Base-by-base conservation (phyloP, 164 flowering plant genomes). In the Vitis labrusca region DNA sequence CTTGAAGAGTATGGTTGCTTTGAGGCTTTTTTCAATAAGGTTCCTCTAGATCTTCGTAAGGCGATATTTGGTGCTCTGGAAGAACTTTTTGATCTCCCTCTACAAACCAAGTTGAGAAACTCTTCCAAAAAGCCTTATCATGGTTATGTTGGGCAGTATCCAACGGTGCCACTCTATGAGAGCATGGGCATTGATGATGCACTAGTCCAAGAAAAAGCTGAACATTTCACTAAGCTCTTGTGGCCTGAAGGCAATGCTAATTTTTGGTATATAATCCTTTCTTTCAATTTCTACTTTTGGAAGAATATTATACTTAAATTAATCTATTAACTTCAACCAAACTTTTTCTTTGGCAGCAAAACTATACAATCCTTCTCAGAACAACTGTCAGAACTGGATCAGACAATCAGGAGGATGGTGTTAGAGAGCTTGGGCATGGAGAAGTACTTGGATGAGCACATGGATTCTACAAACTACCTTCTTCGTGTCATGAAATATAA, bases 201-300 rank as follows among this genome's bases (percentile, higher is more conserved):
- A 0, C 64, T 69, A 3, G 50, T 69, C 50, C 8, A 7, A 6
- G 76, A 73, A 23, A 55, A 67, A 17, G 67, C 76, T 9, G 60
- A 77, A 29, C 53, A 11, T 55, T 65, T 84, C 52, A 64, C 78
- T 1, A 64, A 56, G 7, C 56, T 52, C 66, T 29, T 85, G 32
- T 89, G 94, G 91, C 86, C 90, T 7, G 60, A 85, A 50, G 91
- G 89, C 47, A 83, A 90, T 66, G 57, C 77, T 5, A 69, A 2
- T 32, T 90, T 88, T 50, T 71, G 88, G 95, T 86, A 79, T n/a
- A 50, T 23, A 6, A 5, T 32, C 1, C 32, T 63, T n/a, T 9
- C 8, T 61, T 30, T 19, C 60, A 37, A 37, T 14, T 56, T 2
- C 19, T 29, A 8, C 13, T 66, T 30, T 9, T 37, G 32, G 23